Conservation (phyloP, 2,329 filamentous ascomycete genomes). For the Arthrobotrys entomopaga region DNA sequence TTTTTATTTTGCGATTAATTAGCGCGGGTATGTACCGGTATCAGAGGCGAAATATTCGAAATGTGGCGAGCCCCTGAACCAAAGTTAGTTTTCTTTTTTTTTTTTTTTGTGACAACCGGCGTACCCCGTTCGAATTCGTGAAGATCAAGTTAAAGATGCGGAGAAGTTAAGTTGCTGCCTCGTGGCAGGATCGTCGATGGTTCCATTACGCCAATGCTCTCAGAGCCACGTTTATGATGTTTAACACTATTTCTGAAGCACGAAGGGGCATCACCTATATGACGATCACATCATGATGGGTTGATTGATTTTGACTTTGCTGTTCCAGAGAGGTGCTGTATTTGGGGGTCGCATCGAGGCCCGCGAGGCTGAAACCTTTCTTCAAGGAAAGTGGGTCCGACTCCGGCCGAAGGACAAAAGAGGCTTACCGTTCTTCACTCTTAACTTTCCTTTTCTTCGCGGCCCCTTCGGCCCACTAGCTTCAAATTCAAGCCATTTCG, state of each 20-base stretch:
- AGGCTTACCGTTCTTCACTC: slow-evolving; percentile 29
- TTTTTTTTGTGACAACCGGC: slow-evolving; percentile 10
- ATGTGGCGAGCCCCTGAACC: slow-evolving; percentile 54
- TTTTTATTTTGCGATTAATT: slow-evolving; percentile 56
- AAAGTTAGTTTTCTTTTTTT: slow-evolving; percentile 34
- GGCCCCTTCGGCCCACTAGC: slow-evolving; percentile 31
- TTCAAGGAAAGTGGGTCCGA: slow-evolving; percentile 34
- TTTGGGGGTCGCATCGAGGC: slow-evolving; percentile 41
- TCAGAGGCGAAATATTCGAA: slow-evolving; percentile 47
- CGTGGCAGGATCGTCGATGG: slow-evolving; percentile 43
- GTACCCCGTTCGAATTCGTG: too few species aligned
- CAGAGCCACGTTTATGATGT: slow-evolving; percentile 48
- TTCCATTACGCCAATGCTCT: slow-evolving; percentile 21
- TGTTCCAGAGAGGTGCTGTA: neutral
- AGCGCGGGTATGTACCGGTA: slow-evolving; percentile 53
- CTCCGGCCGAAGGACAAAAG: slow-evolving; percentile 22
- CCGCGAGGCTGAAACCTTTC: slow-evolving; percentile 29
- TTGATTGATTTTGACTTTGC: slow-evolving; percentile 7
- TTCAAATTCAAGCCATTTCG: slow-evolving; percentile 26
- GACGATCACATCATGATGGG: slow-evolving; percentile 38
- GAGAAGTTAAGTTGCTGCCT: slow-evolving; percentile 14
- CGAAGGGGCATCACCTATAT: slow-evolving; percentile 18
- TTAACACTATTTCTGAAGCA: slow-evolving; percentile 33
- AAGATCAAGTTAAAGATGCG: too few species aligned
- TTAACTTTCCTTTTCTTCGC: slow-evolving; percentile 42